phyloP scores from a whole-genome alignment of 2,329 filamentous ascomycete species.

The Aspergillus fijiensis region DNA sequence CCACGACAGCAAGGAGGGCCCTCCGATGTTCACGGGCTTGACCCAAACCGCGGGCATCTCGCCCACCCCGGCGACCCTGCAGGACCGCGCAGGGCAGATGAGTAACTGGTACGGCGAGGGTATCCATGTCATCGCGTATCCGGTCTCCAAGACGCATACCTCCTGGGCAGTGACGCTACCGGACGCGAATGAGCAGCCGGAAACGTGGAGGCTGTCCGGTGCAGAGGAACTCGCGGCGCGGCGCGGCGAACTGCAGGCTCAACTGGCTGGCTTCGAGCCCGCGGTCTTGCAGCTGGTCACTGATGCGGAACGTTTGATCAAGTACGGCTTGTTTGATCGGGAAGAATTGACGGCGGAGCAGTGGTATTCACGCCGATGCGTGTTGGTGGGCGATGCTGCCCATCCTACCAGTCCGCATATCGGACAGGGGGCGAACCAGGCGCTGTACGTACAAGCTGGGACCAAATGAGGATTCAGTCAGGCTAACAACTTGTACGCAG shows the following conservation, averaged over 20 bases:
- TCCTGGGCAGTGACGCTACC: conserved; percentile 1
- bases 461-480: background rate
- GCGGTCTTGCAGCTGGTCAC: background rate
- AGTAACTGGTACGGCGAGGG: conserved; percentile 8
- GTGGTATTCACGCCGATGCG: background rate
- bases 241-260: background rate
- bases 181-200: background rate
- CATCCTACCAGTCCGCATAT: conserved; percentile 11
- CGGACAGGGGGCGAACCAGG: conserved; percentile 10
- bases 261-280: background rate
- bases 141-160: background rate
- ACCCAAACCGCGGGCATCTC: conserved; percentile 4
- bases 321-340: conserved; percentile 6
- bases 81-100: background rate
- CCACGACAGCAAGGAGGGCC: background rate
- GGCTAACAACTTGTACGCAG: background rate
- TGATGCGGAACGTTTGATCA: background rate
- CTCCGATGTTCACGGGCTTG: background rate
- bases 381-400: conserved; percentile 12
- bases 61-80: background rate
- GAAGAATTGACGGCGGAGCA: background rate
- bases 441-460: background rate
- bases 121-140: conserved; percentile 5
- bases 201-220: background rate
- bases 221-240: background rate